Conservation (phyloP, 192 early-diverging fungal species). For the Funneliformis geosporum region DNA sequence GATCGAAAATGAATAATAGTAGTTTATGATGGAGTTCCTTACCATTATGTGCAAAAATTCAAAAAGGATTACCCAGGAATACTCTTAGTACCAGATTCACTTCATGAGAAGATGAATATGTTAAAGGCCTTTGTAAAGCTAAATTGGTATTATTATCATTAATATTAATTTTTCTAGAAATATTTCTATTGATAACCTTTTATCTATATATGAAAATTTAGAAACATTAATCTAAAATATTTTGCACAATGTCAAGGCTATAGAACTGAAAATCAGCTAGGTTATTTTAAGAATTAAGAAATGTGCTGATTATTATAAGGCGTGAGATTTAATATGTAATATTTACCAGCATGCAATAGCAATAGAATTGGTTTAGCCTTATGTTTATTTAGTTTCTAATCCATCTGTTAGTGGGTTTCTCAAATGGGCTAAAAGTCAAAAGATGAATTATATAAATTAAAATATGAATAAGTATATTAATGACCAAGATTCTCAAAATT, state of each 20-base stretch:
- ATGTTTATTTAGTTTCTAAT: not conserved
- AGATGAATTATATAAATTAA: no score
- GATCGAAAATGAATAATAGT: not conserved
- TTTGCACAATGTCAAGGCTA: no score
- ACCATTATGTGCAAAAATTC: not conserved
- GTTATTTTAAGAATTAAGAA: no score
- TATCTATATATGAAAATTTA: no score
- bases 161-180: not conserved
- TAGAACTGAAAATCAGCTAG: not conserved
- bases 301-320: no score
- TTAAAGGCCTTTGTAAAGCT: not conserved
- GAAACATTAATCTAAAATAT: no score
- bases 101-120: slow-evolving; percentile 2
- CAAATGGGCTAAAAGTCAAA: not conserved
- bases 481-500: not conserved
- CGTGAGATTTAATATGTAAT: no score
- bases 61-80: slow-evolving; percentile 12
- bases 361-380: not conserved
- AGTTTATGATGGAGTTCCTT: slow-evolving; percentile 11
- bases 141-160: not conserved
- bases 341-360: no score
- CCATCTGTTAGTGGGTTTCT: not conserved
- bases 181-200: no score
- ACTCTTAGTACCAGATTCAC: not conserved
- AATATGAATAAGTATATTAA: no score